A percentile compares a stretch with the other conserved stretches of the same genome.
Evolutionary conservation across 2,329 filamentous ascomycete species (phyloP).

Genomic region (Hymenoscyphus fructigenus): DNA sequence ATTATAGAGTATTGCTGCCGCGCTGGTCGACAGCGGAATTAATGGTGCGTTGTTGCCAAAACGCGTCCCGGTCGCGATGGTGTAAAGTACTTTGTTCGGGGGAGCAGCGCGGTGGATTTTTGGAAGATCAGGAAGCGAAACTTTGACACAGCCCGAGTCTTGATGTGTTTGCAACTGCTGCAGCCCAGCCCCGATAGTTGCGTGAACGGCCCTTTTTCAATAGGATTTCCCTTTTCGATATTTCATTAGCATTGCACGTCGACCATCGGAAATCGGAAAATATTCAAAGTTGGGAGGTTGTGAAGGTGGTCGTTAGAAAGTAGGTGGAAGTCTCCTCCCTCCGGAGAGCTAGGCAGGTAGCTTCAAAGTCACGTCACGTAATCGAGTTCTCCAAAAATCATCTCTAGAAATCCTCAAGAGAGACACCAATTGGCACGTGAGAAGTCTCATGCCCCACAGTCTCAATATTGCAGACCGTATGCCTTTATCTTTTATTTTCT

Average conservation of each 20-base stretch:
- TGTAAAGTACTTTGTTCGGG: slow-evolving; percentile 12
- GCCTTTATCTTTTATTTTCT: not conserved
- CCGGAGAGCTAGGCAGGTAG: not conserved
- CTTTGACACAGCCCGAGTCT: slow-evolving; percentile 14
- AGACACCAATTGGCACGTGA: slow-evolving; percentile 1
- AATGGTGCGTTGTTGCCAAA: slow-evolving; percentile 18
- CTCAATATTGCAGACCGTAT: not conserved
- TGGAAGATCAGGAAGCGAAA: slow-evolving; percentile 21
- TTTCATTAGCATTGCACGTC: not conserved
- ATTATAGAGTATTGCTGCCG: too few relatives aligned
- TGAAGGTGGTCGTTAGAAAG: not conserved
- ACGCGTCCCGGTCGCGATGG: slow-evolving; percentile 27
- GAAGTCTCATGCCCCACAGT: not conserved
- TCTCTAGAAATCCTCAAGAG: not conserved
- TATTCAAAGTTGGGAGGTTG: not conserved
- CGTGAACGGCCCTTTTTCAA: not conserved
- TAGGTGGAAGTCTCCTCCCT: not conserved
- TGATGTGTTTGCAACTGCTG: slow-evolving; percentile 17
- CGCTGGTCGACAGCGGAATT: slow-evolving; percentile 12
- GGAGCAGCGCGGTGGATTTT: slow-evolving; percentile 2
- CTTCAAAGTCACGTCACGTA: slow-evolving; percentile 1
- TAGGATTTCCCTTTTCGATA: not conserved
- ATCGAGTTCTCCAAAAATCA: not conserved
- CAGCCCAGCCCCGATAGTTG: slow-evolving; percentile 8
- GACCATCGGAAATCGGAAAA: not conserved